These are phyloP conservation scores for Phylloporus rhodoxanthus DNA, from an alignment of 768 basidiomycete genomes.

Conservation along the genomic window DNA sequence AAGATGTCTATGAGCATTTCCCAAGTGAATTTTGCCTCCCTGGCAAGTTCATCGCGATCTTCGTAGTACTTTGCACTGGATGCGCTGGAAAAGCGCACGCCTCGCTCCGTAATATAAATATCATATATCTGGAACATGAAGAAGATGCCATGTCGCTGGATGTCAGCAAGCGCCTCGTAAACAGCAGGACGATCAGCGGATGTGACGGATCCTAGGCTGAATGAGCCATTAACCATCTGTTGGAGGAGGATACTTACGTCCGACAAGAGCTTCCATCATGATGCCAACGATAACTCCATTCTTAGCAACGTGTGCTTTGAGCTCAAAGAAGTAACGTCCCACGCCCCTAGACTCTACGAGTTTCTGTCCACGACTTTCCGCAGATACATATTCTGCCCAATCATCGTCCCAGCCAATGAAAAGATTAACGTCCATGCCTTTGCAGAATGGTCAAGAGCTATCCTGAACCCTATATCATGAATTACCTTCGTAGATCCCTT, in stretches of 20 bases:
- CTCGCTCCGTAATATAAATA: slow-evolving; percentile 27
- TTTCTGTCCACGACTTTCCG: slow-evolving; percentile 27
- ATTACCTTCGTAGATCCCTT: slow-evolving; percentile 27
- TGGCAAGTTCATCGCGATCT: slow-evolving; percentile 25
- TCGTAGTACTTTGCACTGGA: slow-evolving; percentile 13
- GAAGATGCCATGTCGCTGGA: slow-evolving; percentile 27
- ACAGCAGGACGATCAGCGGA: slow-evolving; percentile 24
- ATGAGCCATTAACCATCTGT: slow-evolving; percentile 6
- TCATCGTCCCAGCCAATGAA: slow-evolving; percentile 23
- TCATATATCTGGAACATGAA: slow-evolving; percentile 15
- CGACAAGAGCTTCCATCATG: slow-evolving; percentile 27
- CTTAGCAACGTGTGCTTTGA: slow-evolving; percentile 27
- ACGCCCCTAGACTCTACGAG: slow-evolving; percentile 26
- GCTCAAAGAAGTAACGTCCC: slow-evolving; percentile 25
- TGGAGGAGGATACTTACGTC: slow-evolving; percentile 16
- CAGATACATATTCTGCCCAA: slow-evolving; percentile 21
- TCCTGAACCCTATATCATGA: not conserved
- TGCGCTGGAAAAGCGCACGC: slow-evolving; percentile 26
- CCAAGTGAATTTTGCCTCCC: slow-evolving; percentile 17
- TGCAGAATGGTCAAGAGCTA: not conserved
- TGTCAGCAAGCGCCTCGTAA: slow-evolving; percentile 27
- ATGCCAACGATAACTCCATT: slow-evolving; percentile 28
- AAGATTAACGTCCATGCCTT: slow-evolving; percentile 27
- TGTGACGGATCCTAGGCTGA: slow-evolving; percentile 15
- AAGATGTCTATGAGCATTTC: slow-evolving; percentile 17